These are phyloP conservation scores for Podila clonocystis DNA, from an alignment of 192 early-diverging fungal genomes.

Conservation along the genomic window DNA sequence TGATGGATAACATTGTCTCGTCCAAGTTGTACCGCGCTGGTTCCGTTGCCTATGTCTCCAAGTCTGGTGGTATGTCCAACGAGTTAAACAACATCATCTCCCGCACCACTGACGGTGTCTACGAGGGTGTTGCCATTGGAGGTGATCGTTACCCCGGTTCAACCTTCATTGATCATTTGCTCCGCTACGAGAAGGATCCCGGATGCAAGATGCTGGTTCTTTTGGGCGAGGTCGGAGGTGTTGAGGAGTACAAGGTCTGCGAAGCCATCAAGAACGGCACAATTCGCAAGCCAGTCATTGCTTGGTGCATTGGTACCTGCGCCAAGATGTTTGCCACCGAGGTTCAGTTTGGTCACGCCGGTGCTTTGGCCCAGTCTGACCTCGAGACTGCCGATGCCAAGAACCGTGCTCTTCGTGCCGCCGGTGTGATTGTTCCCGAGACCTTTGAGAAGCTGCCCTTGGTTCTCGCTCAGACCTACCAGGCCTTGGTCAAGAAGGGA, in stretches of 20 bases:
- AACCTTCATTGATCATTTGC: slow-evolving; percentile 98
- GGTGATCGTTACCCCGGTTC: slow-evolving; percentile 99
- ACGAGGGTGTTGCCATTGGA: slow-evolving; percentile 98
- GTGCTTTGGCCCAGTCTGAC: slow-evolving; percentile 95
- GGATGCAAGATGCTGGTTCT: slow-evolving; percentile 94
- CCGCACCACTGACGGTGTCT: slow-evolving; percentile 96
- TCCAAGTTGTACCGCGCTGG: slow-evolving; percentile 98
- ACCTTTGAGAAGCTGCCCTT: slow-evolving; percentile 95
- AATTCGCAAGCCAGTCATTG: slow-evolving; percentile 98
- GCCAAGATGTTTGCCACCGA: slow-evolving; percentile 99
- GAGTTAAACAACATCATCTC: slow-evolving; percentile 99
- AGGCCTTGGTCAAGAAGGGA: slow-evolving; percentile 77
- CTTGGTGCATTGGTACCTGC: slow-evolving; percentile 99
- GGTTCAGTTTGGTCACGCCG: slow-evolving; percentile 99
- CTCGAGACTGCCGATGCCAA: slow-evolving; percentile 97
- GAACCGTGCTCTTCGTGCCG: slow-evolving; percentile 85
- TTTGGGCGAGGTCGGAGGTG: slow-evolving; percentile 97
- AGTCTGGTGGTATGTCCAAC: slow-evolving; percentile 99
- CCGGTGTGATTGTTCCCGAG: slow-evolving; percentile 92
- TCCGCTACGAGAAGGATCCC: slow-evolving; percentile 94
- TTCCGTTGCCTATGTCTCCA: slow-evolving; percentile 98
- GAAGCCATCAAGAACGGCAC: slow-evolving; percentile 87
- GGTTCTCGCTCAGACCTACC: slow-evolving; percentile 81
- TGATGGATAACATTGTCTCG: slow-evolving; percentile 99
- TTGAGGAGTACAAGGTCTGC: slow-evolving; percentile 95